These are phyloP conservation scores for Chrysanthemum lavandulifolium DNA, from an alignment of 129 eudicot genomes.

Conservation along the genomic window DNA sequence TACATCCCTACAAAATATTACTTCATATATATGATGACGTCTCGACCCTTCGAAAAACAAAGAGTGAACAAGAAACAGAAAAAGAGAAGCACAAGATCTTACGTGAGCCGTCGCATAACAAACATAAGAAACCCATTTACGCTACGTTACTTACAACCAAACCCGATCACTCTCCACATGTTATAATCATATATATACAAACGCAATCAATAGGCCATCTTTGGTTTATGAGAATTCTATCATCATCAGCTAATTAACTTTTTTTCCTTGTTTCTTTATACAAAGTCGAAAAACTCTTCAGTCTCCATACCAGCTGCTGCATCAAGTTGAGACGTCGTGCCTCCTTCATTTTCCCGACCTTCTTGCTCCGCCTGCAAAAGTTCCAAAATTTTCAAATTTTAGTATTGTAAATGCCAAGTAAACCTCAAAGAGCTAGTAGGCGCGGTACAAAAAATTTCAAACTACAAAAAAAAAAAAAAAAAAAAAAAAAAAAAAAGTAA, in stretches of 20 bases:
- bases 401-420: background rate
- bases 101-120: no score
- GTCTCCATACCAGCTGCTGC: slow-evolving; percentile 36
- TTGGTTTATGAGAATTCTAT: background rate
- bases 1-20: no score
- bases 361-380: slow-evolving; percentile 62
- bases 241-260: background rate
- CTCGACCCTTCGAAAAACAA: background rate
- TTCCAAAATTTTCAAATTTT: background rate
- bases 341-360: slow-evolving; percentile 36
- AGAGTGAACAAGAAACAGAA: background rate
- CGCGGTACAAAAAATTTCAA: no score
- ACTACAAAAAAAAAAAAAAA: no score
- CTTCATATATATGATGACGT: background rate
- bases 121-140: background rate
- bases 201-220: slow-evolving; percentile 5
- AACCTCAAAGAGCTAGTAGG: no score
- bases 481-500: no score
- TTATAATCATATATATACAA: background rate
- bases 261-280: slow-evolving; percentile 6
- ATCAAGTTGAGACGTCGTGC: slow-evolving; percentile 25
- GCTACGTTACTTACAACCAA: slow-evolving; percentile 9
- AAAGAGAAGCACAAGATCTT: background rate
- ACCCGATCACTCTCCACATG: slow-evolving; percentile 6
- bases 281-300: slow-evolving; percentile 29